Evolutionary conservation across 306 rosid genomes (phyloP).

Genomic region (Lablab purpureus): DNA sequence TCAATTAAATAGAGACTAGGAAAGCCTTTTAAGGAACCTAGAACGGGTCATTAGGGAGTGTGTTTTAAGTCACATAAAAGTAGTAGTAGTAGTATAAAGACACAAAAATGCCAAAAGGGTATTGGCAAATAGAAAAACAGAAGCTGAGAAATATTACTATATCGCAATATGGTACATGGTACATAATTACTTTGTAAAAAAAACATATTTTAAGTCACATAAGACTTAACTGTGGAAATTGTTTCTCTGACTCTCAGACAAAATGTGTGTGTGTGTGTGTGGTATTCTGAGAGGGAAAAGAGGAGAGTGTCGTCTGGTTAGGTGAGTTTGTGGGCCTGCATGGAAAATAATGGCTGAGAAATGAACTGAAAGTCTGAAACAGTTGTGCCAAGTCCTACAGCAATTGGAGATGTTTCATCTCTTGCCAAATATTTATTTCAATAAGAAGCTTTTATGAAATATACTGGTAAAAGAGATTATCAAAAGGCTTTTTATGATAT

Average conservation of each 20-base stretch:
- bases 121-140: neutral
- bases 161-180: neutral
- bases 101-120: constrained; percentile 23
- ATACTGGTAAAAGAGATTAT: neutral
- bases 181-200: neutral
- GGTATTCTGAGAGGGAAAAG: constrained; percentile 40
- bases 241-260: neutral
- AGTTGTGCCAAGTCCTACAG: constrained; percentile 28
- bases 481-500: neutral
- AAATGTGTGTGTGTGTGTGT: neutral
- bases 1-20: constrained; percentile 43
- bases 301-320: constrained; percentile 52
- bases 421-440: neutral
- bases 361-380: constrained; percentile 48
- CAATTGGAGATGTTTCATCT: constrained; percentile 38
- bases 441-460: constrained; percentile 1
- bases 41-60: constrained; percentile 58
- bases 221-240: constrained; percentile 4
- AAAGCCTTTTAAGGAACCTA: constrained; percentile 25
- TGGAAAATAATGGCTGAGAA: constrained; percentile 60
- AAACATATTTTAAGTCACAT: neutral
- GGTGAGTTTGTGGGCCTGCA: constrained; percentile 66
- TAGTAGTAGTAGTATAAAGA: neutral
- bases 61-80: constrained; percentile 49
- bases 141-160: neutral